Percentiles rank a stretch among this genome's conserved stretches.
phyloP scores from a whole-genome alignment of 805 yeast genomes.

The Metschnikowia reukaufii region DNA sequence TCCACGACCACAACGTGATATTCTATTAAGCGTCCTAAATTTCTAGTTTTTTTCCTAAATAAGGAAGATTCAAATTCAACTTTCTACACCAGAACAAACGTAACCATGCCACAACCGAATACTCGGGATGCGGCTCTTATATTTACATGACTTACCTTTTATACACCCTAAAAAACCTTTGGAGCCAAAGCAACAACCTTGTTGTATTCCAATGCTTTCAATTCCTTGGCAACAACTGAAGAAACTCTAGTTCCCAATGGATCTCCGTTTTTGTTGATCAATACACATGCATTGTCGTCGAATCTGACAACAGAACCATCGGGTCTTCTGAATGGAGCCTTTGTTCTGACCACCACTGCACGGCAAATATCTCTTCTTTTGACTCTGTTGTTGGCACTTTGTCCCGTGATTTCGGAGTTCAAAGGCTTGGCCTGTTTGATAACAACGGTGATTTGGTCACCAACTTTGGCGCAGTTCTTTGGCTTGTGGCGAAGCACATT shows the following conservation, averaged over 20 bases:
- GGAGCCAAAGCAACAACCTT: slow-evolving; percentile 92
- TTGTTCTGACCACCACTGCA: slow-evolving; percentile 93
- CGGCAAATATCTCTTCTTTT: slow-evolving; percentile 95
- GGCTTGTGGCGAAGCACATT: slow-evolving; percentile 91
- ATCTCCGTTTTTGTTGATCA: slow-evolving; percentile 88
- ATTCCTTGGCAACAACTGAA: slow-evolving; percentile 87
- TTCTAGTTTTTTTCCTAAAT: too few species aligned
- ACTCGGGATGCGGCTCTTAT: slow-evolving; percentile 5
- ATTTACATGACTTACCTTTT: slow-evolving; percentile 10
- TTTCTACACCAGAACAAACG: not conserved
- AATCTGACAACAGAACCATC: slow-evolving; percentile 87
- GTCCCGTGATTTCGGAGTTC: slow-evolving; percentile 68
- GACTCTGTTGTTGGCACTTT: slow-evolving; percentile 73
- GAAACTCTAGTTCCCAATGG: slow-evolving; percentile 93
- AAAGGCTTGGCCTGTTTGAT: slow-evolving; percentile 87
- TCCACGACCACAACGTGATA: too few species aligned
- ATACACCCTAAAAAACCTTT: slow-evolving; percentile 35
- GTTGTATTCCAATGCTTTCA: slow-evolving; percentile 76
- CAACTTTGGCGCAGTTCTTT: slow-evolving; percentile 75
- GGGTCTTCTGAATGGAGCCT: slow-evolving; percentile 69
- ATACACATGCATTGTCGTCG: slow-evolving; percentile 96
- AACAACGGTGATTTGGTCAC: slow-evolving; percentile 92
- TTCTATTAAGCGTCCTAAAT: too few species aligned
- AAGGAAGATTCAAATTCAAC: too few species aligned
- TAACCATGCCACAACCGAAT: slow-evolving; percentile 1